phyloP scores from a whole-genome alignment of 177 flowering plant genomes.

The Vitis hybrid region DNA sequence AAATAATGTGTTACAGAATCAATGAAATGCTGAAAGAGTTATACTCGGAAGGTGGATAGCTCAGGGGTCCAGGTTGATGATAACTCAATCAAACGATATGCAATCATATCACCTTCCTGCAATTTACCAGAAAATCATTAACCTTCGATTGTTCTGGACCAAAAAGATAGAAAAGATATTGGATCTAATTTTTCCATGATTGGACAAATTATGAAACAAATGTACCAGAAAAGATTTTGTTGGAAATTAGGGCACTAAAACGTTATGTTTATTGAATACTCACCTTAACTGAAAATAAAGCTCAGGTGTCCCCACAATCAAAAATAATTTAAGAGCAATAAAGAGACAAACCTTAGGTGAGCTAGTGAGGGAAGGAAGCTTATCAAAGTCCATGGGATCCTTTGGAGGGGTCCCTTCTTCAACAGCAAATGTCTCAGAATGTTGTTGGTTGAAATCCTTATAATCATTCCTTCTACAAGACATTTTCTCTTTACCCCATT shows the following conservation, averaged over 20 bases:
- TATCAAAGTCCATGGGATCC: constrained; percentile 52
- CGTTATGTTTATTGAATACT: not conserved
- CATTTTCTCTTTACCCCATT: constrained; percentile 85
- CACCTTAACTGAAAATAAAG: not conserved
- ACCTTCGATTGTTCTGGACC: not conserved
- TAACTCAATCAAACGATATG: constrained; percentile 83
- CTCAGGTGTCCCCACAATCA: not conserved
- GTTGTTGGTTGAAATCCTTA: constrained; percentile 24
- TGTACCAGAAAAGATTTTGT: not conserved
- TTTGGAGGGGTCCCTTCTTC: constrained; percentile 25
- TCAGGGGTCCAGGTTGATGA: constrained; percentile 91
- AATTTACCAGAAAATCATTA: constrained; percentile 9
- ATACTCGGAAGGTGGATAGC: constrained; percentile 77
- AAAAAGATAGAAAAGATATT: not conserved
- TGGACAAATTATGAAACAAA: not conserved
- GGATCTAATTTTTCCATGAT: not conserved
- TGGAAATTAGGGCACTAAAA: not conserved
- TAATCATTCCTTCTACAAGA: constrained; percentile 27
- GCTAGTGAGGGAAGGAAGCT: constrained; percentile 51
- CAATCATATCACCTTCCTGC: constrained; percentile 81
- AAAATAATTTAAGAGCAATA: not conserved
- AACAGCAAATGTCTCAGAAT: constrained; percentile 14
- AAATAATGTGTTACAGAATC: not conserved
- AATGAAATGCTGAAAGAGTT: constrained; percentile 1
- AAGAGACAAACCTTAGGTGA: constrained; percentile 58